Evolutionary conservation across 176 grass and related monocot genomes (phyloP), one percentile per base, ranked within the genome.

Genomic region (Calamus simplicifolius): DNA sequence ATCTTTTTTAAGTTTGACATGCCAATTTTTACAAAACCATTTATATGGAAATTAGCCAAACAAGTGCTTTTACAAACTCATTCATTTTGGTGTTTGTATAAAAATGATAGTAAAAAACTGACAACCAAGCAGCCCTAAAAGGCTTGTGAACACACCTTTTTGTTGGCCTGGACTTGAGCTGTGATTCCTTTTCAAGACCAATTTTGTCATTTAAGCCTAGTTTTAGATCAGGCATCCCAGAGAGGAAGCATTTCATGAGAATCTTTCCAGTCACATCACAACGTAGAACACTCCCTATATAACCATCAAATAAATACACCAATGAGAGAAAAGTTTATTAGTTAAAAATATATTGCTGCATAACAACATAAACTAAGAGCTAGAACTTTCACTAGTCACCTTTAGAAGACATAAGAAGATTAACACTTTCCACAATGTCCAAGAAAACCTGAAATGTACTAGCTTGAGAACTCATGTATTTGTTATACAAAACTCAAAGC

Each of bases 341-440:
- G 14, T 66, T 80, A 23, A 67, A 13, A 64, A 74, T n/a, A 68
- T 25, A 64, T 6, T 1, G 0, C n/a, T 60, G 43, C 49, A 66
- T 51, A 52, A 2, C 25, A 5, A 19, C 57, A 60, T 30, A 18
- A 50, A 18, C 13, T 38, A 63, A 63, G 50, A 21, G 48, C 50
- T 25, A 51, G 38, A 56, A 21, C 8, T 4, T 60, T 58, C 28
- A 71, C 38, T 63, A 31, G 27, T 50, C 88, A 93, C 94, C 94
- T 98, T 98, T 98, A 14, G 94, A 98, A 56, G 94, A 98, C 94
- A 98, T 98, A 63, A 98, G 94, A 81, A 98, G 88, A 74, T 98
- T 98, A 80, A 98, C 94, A 28, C 94, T 98, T 77, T 98, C 94
- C 70, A 98, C 94, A 70, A 98, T 98, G 84, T 98, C 94, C 84